These are phyloP conservation scores for Leccinum disarticulatum DNA, from an alignment of 768 basidiomycete genomes.

Conservation along the genomic window DNA sequence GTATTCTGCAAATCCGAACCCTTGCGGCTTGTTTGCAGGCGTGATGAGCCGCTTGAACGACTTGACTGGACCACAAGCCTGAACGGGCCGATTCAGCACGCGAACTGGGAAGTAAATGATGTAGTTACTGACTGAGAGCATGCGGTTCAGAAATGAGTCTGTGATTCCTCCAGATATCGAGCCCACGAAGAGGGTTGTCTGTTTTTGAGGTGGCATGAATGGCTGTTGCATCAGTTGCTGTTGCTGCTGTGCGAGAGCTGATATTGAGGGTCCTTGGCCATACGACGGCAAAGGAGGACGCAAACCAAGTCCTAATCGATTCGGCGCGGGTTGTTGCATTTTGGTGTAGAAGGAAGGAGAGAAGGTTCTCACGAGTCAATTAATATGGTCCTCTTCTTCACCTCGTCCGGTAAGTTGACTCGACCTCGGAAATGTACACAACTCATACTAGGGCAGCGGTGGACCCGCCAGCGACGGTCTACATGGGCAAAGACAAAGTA, in stretches of 20 bases:
- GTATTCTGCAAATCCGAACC: constrained; percentile 96
- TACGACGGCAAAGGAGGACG: constrained; percentile 84
- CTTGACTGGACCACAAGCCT: constrained; percentile 89
- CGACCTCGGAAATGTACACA: rapidly evolving
- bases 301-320: constrained; percentile 84
- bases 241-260: constrained; percentile 83
- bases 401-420: constrained; percentile 43
- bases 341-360: neutral
- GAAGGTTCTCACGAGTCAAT: neutral
- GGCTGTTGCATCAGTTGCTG: constrained; percentile 58
- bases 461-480: constrained; percentile 68
- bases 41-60: constrained; percentile 93
- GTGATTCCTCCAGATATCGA: constrained; percentile 93
- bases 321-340: constrained; percentile 71
- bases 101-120: neutral
- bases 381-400: constrained; percentile 63
- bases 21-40: constrained; percentile 90
- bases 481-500: constrained; percentile 97
- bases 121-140: constrained; percentile 66
- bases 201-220: constrained; percentile 70
- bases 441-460: constrained; percentile 39
- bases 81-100: neutral
- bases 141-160: constrained; percentile 73
- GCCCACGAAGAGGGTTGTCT: constrained; percentile 84
- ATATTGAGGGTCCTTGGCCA: constrained; percentile 91